Base-by-base conservation (phyloP, 2,329 filamentous ascomycete genomes). In the Ophiocordyceps camponoti-floridani region DNA sequence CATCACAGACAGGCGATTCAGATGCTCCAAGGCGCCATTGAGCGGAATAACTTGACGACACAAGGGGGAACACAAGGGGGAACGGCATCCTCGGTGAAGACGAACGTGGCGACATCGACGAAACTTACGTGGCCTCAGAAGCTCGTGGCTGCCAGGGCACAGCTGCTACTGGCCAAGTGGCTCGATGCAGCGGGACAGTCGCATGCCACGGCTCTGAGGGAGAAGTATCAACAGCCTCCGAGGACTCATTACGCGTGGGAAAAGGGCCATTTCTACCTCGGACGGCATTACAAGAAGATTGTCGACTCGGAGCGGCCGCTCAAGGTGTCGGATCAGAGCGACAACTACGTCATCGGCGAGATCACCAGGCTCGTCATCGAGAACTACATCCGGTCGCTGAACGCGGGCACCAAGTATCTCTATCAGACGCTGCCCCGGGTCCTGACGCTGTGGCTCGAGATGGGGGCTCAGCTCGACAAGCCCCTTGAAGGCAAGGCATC, bases 241-340 rank as follows among this genome's bases (percentile, higher is more conserved):
- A 79, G 74, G 56, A 78, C 75, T 1, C 67, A 70, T 53, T 64
- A 69, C 5, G 77, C 77, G 44, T 98, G 89, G 88, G 91, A 98
- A 58, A 96, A 95, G 61, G 88, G 86, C 0, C 89, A 96, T 58
- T 98, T 96, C 59, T 94, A 95, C 59, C 73, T 99, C 10, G 91
- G 91, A 5, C 86, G 89, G 42, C 87, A 96, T 62, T 98, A 98
- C 70, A 93, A 94, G 59, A 98, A 95, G 61, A 74, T 96, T 4
- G 68, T 95, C 3, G 89, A 96, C 54, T 84, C 86, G 0, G 87
- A 96, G 59, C 88, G 86, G 60, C 68, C 73, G 2, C 74, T 94
- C 44, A 79, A 82, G 35, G 68, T 75, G 16, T 75, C 81, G 27
- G 87, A 88, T 50, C 87, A 94, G 60, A 79, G 74, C 40, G 81